Conservation (phyloP, 73 alveolate species). For the Durusdinium trenchii region DNA sequence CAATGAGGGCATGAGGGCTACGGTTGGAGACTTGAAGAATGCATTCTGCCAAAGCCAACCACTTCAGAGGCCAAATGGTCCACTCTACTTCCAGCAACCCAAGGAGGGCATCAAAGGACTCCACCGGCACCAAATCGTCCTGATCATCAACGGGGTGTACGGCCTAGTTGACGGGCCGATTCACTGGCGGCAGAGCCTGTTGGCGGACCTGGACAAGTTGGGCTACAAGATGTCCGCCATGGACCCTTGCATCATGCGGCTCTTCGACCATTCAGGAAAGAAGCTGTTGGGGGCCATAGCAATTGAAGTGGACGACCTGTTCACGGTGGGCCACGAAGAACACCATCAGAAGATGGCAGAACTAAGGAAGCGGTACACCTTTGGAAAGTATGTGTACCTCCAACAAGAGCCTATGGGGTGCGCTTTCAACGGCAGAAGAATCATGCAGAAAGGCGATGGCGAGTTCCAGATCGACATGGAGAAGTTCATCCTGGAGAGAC, state of each 20-base stretch:
- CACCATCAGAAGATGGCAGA: not conserved
- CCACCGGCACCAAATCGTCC: not conserved
- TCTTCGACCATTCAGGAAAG: not conserved
- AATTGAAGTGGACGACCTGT: not conserved
- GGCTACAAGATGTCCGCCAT: not conserved
- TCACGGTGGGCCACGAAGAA: too few relatives aligned
- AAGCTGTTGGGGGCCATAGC: not conserved
- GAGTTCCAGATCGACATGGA: too few relatives aligned
- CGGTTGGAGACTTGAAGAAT: too few relatives aligned
- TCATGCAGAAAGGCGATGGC: not conserved
- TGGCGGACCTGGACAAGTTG: not conserved
- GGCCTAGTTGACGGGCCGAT: not conserved
- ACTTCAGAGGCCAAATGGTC: too few relatives aligned
- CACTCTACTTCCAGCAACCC: too few relatives aligned
- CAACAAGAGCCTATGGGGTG: not conserved
- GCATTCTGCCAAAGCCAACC: too few relatives aligned
- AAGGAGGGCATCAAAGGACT: not conserved
- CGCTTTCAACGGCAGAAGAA: not conserved
- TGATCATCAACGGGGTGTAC: not conserved
- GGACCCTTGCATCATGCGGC: constrained; percentile 9
- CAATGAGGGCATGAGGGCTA: not conserved
- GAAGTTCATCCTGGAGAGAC: too few relatives aligned
- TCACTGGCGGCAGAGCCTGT: not conserved
- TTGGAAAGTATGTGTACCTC: not conserved
- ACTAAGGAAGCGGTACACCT: too few relatives aligned